Percentiles rank a stretch among this genome's conserved stretches.
These are phyloP conservation scores for Claviceps sp. DNA, from an alignment of 2,329 filamentous ascomycete species.

Conservation along the genomic window DNA sequence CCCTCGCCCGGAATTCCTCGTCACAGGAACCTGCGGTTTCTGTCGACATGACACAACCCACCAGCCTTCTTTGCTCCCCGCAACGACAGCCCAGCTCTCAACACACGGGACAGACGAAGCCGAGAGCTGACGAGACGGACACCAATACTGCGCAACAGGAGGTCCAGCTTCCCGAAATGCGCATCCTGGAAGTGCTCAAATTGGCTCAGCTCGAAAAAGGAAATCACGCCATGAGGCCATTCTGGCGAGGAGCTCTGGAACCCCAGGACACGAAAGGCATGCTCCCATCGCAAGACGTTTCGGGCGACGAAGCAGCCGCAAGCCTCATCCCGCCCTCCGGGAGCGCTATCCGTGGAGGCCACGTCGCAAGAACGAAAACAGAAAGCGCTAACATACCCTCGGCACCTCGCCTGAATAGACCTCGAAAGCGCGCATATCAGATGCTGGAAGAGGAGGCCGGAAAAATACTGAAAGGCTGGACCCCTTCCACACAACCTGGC, in stretches of 20 bases:
- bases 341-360: background rate
- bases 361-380: background rate
- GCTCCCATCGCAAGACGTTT: background rate
- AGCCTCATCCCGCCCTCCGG: too few species aligned
- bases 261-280: background rate
- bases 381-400: background rate
- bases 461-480: background rate
- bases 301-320: background rate
- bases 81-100: background rate
- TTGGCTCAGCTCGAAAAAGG: background rate
- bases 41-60: background rate
- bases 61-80: too few species aligned
- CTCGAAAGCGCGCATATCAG: constrained; percentile 1
- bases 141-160: background rate
- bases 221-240: background rate
- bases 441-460: constrained; percentile 1
- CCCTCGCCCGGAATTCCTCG: background rate
- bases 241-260: background rate
- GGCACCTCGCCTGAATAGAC: background rate
- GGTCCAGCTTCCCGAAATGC: background rate
- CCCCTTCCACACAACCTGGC: background rate
- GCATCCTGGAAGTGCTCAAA: background rate
- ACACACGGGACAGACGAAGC: background rate
- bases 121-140: background rate
- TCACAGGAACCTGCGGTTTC: background rate